Conservation (phyloP, 83 land plant species). For the Picea engelmannii region DNA sequence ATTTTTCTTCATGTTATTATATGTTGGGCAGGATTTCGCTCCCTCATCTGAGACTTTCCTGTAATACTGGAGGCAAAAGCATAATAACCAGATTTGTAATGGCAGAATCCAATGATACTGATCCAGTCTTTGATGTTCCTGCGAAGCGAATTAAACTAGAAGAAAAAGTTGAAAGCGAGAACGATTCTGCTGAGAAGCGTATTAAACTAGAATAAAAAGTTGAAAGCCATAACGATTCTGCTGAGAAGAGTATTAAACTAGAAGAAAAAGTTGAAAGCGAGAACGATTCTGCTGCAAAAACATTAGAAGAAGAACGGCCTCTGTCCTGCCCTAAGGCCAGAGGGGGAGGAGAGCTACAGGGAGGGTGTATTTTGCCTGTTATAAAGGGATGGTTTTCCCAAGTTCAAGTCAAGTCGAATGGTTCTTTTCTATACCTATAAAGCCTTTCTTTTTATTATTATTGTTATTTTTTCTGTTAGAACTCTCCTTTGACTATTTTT, state of each 20-base stretch:
- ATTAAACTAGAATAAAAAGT: neutral
- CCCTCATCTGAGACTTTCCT: too few relatives aligned
- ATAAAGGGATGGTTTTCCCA: slow-evolving; percentile 97
- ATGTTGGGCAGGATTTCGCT: too few relatives aligned
- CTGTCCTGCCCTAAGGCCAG: neutral
- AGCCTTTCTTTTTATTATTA: neutral
- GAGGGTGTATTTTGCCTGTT: slow-evolving; percentile 49
- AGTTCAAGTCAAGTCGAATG: slow-evolving; percentile 95
- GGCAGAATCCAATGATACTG: too few relatives aligned
- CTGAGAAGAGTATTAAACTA: too few relatives aligned
- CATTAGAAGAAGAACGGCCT: neutral
- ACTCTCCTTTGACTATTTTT: too few relatives aligned
- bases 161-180: neutral
- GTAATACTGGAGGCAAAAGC: too few relatives aligned
- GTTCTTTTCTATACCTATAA: slow-evolving; percentile 23
- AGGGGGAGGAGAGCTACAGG: slow-evolving; percentile 9
- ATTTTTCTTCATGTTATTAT: too few relatives aligned
- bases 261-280: neutral
- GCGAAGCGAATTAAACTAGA: neutral
- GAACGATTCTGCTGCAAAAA: too few relatives aligned
- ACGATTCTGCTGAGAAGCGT: too few relatives aligned
- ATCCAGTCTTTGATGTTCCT: too few relatives aligned
- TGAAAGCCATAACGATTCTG: neutral
- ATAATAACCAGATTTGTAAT: too few relatives aligned
- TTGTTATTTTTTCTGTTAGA: neutral